Percentiles rank a stretch among this genome's conserved stretches.
These are phyloP conservation scores for Nemania diffusa DNA, from an alignment of 2,329 filamentous ascomycete species.

Conservation along the genomic window DNA sequence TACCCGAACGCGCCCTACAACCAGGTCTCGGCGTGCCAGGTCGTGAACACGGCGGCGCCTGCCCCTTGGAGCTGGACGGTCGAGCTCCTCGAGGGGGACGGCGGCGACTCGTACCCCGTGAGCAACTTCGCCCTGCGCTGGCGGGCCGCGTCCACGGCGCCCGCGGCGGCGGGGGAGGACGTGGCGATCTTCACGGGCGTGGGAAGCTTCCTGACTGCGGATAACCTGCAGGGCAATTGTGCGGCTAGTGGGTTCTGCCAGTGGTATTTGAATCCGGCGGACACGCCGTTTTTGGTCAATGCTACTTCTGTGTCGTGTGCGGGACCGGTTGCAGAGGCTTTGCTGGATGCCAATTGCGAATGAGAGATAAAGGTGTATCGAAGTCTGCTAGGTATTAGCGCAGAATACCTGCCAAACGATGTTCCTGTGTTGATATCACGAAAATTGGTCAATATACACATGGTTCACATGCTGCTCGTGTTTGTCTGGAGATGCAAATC, in stretches of 20 bases:
- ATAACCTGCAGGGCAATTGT: slow-evolving; percentile 35
- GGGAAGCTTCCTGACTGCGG: slow-evolving; percentile 41
- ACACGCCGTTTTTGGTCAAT: slow-evolving; percentile 36
- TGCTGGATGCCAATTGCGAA: slow-evolving; percentile 20
- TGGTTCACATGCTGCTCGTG: not conserved
- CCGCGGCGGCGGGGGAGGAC: slow-evolving; percentile 20
- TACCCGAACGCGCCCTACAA: slow-evolving; percentile 35
- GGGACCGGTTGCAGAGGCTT: slow-evolving; percentile 26
- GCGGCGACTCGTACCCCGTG: slow-evolving; percentile 36
- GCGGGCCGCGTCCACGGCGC: slow-evolving; percentile 33
- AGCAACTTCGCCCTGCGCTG: slow-evolving; percentile 43
- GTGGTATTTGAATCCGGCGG: slow-evolving; percentile 28
- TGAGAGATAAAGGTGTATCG: not conserved
- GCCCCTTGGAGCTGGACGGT: slow-evolving; percentile 43
- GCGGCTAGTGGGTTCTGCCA: slow-evolving; percentile 40
- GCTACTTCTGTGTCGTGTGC: slow-evolving; percentile 13
- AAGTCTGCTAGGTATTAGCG: not conserved
- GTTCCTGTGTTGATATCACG: not conserved
- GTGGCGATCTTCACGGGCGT: slow-evolving; percentile 37
- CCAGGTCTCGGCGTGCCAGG: slow-evolving; percentile 35
- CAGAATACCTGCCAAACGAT: not conserved
- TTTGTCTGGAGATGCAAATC: not conserved
- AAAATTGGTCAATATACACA: not conserved
- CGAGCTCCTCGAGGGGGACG: slow-evolving; percentile 38
- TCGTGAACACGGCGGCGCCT: slow-evolving; percentile 18